Conservation (phyloP, 768 basidiomycete genomes). For the Calvatia gigantea region DNA sequence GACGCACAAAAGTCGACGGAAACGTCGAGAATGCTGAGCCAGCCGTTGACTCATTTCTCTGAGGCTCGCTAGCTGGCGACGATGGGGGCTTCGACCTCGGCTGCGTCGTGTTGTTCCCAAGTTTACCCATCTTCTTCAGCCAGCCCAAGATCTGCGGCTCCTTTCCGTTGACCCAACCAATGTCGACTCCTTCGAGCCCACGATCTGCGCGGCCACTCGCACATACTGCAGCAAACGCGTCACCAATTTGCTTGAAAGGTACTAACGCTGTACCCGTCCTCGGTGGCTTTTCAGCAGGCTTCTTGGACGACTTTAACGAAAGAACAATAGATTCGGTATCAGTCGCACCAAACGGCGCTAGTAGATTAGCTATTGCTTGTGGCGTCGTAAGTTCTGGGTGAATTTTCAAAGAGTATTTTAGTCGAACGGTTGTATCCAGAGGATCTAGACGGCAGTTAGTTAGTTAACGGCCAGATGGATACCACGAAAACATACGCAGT, state of each 20-base stretch:
- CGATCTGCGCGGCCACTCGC: slow-evolving; percentile 48
- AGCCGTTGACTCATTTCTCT: slow-evolving; percentile 27
- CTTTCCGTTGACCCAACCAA: slow-evolving; percentile 69
- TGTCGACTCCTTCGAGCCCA: slow-evolving; percentile 60
- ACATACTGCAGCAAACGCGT: slow-evolving; percentile 75
- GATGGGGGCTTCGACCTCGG: slow-evolving; percentile 1
- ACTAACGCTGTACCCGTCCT: slow-evolving; percentile 71
- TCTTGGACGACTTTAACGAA: slow-evolving; percentile 57
- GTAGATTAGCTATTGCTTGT: slow-evolving; percentile 43
- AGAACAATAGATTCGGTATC: slow-evolving; percentile 67
- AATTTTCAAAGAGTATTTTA: slow-evolving; percentile 62
- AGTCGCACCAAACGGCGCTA: slow-evolving; percentile 58
- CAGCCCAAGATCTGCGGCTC: slow-evolving; percentile 73
- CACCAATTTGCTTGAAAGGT: slow-evolving; percentile 71
- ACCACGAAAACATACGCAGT: slow-evolving; percentile 38
- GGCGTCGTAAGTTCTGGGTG: slow-evolving; percentile 56
- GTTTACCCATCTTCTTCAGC: slow-evolving; percentile 69
- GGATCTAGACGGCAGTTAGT: slow-evolving; percentile 35
- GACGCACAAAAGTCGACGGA: slow-evolving; percentile 52
- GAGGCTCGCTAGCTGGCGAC: slow-evolving; percentile 13
- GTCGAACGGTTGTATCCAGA: slow-evolving; percentile 70
- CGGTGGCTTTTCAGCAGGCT: slow-evolving; percentile 45
- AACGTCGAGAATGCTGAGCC: slow-evolving; percentile 57
- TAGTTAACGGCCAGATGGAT: not conserved
- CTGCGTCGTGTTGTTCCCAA: slow-evolving; percentile 18